phyloP scores from a whole-genome alignment of 805 yeast species.

The Ogataea henricii region DNA sequence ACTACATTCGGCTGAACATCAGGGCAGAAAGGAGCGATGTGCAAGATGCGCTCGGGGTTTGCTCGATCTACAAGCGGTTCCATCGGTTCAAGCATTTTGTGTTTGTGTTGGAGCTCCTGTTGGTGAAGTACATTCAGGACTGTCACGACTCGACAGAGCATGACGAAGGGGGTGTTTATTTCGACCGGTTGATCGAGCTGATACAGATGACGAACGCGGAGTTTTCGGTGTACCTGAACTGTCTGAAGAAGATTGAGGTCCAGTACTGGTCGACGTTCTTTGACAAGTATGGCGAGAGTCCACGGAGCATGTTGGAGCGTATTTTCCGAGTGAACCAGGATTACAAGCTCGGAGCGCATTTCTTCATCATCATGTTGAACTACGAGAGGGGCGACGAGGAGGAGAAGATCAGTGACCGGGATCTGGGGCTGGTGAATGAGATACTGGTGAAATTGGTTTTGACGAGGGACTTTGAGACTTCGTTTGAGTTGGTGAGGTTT shows the following conservation, averaged over 20 bases:
- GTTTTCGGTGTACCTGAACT: slow-evolving; percentile 47
- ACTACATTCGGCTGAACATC: slow-evolving; percentile 40
- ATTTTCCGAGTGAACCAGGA: slow-evolving; percentile 39
- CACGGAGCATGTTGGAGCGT: slow-evolving; percentile 45
- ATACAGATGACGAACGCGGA: slow-evolving; percentile 35
- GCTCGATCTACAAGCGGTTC: slow-evolving; percentile 39
- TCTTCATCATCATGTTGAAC: slow-evolving; percentile 52
- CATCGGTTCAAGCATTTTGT: slow-evolving; percentile 43
- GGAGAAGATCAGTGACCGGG: slow-evolving; percentile 29
- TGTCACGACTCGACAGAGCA: slow-evolving; percentile 35
- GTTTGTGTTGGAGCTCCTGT: slow-evolving; percentile 51
- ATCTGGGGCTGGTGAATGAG: slow-evolving; percentile 42
- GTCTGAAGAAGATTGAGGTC: slow-evolving; percentile 55
- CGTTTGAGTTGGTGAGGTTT: slow-evolving; percentile 56
- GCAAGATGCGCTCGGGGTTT: slow-evolving; percentile 28
- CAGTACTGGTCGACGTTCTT: slow-evolving; percentile 54
- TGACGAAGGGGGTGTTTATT: slow-evolving; percentile 29
- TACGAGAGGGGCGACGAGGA: slow-evolving; percentile 43
- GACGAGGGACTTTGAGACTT: slow-evolving; percentile 50
- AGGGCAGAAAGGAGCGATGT: slow-evolving; percentile 20
- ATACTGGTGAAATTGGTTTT: slow-evolving; percentile 46
- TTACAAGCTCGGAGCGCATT: slow-evolving; percentile 53
- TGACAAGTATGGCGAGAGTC: slow-evolving; percentile 41
- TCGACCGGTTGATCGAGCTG: slow-evolving; percentile 34
- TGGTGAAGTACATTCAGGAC: slow-evolving; percentile 41